Conservation (phyloP, 2,329 filamentous ascomycete species). For the Botryosphaeria agaves region DNA sequence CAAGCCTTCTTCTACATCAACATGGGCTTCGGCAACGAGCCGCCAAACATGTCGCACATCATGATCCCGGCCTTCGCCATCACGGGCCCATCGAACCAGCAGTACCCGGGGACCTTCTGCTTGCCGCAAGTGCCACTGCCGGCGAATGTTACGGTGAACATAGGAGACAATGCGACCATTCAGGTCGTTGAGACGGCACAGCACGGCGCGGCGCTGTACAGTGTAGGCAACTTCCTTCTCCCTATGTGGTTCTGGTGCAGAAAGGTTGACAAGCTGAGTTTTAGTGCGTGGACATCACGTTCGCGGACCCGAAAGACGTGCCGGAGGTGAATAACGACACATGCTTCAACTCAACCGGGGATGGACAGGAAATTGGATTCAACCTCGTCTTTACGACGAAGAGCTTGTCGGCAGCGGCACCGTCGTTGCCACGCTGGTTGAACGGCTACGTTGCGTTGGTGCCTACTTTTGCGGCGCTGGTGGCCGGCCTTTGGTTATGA, state of each 20-base stretch:
- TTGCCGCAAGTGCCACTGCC: constrained; percentile 80
- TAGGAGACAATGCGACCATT: constrained; percentile 82
- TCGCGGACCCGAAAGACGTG: constrained; percentile 65
- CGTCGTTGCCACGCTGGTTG: not conserved
- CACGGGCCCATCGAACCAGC: constrained; percentile 59
- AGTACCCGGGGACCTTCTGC: constrained; percentile 82
- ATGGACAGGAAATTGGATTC: constrained; percentile 44
- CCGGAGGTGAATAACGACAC: constrained; percentile 60
- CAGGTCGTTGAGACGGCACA: constrained; percentile 71
- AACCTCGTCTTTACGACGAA: constrained; percentile 52
- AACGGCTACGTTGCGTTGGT: not conserved
- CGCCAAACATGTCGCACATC: constrained; percentile 70
- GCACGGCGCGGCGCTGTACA: constrained; percentile 70
- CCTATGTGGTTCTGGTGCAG: constrained; percentile 37
- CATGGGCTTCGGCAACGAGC: constrained; percentile 67
- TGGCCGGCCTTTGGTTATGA: constrained; percentile 1
- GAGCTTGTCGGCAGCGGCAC: constrained; percentile 11
- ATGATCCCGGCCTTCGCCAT: constrained; percentile 75
- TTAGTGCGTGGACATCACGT: constrained; percentile 88
- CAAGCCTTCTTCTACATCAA: constrained; percentile 81
- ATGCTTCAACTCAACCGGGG: constrained; percentile 65
- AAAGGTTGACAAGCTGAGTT: not conserved
- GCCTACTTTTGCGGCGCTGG: not conserved
- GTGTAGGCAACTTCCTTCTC: too few relatives aligned
- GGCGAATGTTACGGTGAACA: constrained; percentile 46